These are phyloP conservation scores for Globisporangium canariense DNA, from an alignment of 352 stramenopile species.

Conservation along the genomic window DNA sequence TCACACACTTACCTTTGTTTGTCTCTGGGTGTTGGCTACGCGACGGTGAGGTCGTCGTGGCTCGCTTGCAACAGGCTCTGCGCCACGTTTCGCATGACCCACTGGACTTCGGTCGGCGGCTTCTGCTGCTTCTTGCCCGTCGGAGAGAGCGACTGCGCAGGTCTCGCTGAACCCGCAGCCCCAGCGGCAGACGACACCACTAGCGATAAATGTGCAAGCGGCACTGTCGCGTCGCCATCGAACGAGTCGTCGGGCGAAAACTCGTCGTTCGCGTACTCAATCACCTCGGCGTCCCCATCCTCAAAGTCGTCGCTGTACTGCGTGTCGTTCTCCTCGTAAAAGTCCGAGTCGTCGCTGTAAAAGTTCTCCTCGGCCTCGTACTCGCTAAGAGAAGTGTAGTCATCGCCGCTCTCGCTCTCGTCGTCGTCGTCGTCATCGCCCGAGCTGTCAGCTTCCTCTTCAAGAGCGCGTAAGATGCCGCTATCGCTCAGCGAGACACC, in stretches of 20 bases:
- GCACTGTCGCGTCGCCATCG: not conserved
- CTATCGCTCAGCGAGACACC: slow-evolving; percentile 31
- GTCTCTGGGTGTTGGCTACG: not conserved
- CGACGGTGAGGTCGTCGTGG: slow-evolving; percentile 38
- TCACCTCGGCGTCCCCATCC: slow-evolving; percentile 69
- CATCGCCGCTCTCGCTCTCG: slow-evolving; percentile 28
- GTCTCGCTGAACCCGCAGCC: not conserved
- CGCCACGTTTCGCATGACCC: slow-evolving; percentile 71
- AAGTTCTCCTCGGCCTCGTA: slow-evolving; percentile 83
- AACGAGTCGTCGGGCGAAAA: slow-evolving; percentile 37
- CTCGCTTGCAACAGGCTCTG: slow-evolving; percentile 60
- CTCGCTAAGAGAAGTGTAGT: slow-evolving; percentile 67
- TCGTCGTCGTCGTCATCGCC: slow-evolving; percentile 31
- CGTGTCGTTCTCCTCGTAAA: slow-evolving; percentile 60
- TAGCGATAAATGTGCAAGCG: not conserved
- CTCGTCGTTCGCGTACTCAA: slow-evolving; percentile 73
- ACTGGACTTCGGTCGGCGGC: slow-evolving; percentile 55
- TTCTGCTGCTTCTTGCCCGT: slow-evolving; percentile 20
- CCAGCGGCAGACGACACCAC: not conserved
- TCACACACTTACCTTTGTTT: not conserved
- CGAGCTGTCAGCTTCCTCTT: slow-evolving; percentile 54
- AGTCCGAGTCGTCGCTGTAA: slow-evolving; percentile 80
- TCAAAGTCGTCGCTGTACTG: slow-evolving; percentile 86
- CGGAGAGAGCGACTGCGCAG: slow-evolving; percentile 15
- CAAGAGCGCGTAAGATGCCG: slow-evolving; percentile 6